These are phyloP conservation scores for Akebia trifoliata DNA, from an alignment of 164 flowering plant genomes.

Conservation along the genomic window DNA sequence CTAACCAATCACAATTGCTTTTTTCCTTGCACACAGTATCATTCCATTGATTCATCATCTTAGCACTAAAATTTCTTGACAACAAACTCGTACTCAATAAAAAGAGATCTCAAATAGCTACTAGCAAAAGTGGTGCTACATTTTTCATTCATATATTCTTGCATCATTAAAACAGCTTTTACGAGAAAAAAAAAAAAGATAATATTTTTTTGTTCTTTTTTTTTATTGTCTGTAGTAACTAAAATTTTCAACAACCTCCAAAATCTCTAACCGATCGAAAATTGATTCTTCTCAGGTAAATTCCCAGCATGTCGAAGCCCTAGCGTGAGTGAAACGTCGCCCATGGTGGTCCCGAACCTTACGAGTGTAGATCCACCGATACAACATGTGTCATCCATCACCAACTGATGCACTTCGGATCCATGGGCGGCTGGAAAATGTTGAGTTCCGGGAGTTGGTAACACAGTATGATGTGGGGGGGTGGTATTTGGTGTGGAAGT, in stretches of 20 bases:
- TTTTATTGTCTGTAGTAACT: not conserved
- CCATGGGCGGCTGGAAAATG: conserved; percentile 2
- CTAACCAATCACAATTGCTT: no score
- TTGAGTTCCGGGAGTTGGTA: not conserved
- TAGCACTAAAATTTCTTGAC: no score
- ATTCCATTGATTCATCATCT: no score
- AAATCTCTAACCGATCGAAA: conserved; percentile 31
- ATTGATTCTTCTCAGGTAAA: conserved; percentile 53
- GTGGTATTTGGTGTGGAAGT: not conserved
- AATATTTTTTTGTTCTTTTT: not conserved
- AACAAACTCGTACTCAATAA: no score
- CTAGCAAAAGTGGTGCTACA: no score
- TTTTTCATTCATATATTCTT: no score
- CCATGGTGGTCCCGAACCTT: conserved; percentile 48
- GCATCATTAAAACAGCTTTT: no score
- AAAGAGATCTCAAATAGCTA: no score
- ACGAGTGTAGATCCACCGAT: conserved; percentile 23
- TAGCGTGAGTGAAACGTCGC: conserved; percentile 79
- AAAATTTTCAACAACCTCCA: conserved; percentile 21
- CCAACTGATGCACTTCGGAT: not conserved
- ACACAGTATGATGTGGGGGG: no score
- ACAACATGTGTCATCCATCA: not conserved
- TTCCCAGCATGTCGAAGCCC: conserved; percentile 80
- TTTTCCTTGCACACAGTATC: no score
- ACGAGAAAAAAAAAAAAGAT: no score